These are phyloP conservation scores for Ochromonas danica DNA, from an alignment of 108 stramenopile genomes.

Conservation along the genomic window DNA sequence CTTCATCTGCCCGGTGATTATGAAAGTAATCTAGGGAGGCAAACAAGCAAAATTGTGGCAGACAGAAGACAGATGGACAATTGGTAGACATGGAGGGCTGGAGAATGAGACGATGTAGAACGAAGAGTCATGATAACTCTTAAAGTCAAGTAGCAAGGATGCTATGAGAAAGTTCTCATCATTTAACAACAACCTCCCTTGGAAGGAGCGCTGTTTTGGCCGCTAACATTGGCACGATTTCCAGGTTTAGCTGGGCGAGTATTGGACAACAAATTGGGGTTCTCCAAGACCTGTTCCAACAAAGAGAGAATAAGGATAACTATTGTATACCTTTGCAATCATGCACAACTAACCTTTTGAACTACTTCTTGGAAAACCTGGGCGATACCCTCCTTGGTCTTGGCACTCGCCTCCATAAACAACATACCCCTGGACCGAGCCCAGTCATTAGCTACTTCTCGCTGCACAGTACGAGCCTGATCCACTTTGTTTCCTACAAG, in stretches of 20 bases:
- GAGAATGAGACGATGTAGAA: too few relatives aligned
- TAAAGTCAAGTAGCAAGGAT: too few relatives aligned
- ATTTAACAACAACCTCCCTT: slow-evolving; percentile 31
- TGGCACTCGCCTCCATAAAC: slow-evolving; percentile 90
- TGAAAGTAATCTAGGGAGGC: too few relatives aligned
- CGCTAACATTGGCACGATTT: background rate
- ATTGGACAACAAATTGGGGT: slow-evolving; percentile 81
- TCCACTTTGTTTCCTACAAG: slow-evolving; percentile 92
- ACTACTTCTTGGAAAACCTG: slow-evolving; percentile 90
- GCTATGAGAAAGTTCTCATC: too few relatives aligned
- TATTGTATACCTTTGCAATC: background rate
- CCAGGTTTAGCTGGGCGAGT: slow-evolving; percentile 63
- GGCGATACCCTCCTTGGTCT: slow-evolving; percentile 83
- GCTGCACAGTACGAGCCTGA: slow-evolving; percentile 67
- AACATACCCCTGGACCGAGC: slow-evolving; percentile 89
- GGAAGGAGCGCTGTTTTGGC: background rate
- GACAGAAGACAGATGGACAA: too few relatives aligned
- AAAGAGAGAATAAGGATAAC: background rate
- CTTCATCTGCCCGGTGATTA: too few relatives aligned
- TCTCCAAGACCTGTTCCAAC: slow-evolving; percentile 71
- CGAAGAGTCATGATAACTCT: too few relatives aligned
- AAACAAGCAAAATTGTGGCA: too few relatives aligned
- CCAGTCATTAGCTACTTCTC: slow-evolving; percentile 87
- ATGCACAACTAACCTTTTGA: slow-evolving; percentile 59
- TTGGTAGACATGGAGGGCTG: too few relatives aligned